Evolutionary conservation across 495 filamentous ascomycete genomes (phyloP).

Genomic region (Umbilicaria muhlenbergii): DNA sequence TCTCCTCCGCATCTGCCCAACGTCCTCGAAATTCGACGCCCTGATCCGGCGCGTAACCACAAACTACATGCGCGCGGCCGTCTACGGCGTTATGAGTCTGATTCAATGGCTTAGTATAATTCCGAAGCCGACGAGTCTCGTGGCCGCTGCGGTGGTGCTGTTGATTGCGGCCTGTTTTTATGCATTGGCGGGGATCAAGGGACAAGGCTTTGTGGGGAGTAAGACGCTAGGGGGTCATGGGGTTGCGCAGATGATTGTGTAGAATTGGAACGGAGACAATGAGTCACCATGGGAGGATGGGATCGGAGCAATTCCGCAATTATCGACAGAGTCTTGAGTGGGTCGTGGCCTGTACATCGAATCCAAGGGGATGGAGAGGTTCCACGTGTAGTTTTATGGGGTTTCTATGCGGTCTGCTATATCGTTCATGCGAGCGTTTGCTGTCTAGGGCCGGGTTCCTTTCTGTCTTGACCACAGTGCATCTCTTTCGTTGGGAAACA

Average conservation of each 20-base stretch:
- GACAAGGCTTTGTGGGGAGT: constrained; percentile 87
- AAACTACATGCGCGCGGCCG: constrained; percentile 91
- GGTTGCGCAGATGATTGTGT: constrained; percentile 98
- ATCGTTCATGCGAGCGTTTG: no score
- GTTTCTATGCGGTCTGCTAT: no score
- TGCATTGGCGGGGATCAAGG: constrained; percentile 66
- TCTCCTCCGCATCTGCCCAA: constrained; percentile 94
- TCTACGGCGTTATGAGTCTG: constrained; percentile 68
- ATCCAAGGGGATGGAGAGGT: no score
- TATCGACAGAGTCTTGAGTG: no score
- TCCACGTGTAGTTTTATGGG: no score
- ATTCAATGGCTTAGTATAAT: constrained; percentile 70
- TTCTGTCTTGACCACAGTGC: no score
- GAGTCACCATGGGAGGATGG: no score
- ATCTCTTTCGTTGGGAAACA: no score
- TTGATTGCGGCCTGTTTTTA: constrained; percentile 70
- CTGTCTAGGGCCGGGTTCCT: no score
- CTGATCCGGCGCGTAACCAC: constrained; percentile 87
- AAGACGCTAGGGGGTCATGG: constrained; percentile 94
- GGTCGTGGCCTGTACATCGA: no score
- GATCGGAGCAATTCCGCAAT: no score
- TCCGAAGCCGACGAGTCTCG: constrained; percentile 44
- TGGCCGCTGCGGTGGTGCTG: constrained; percentile 76
- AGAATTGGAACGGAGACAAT: constrained; percentile 2
- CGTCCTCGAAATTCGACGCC: constrained; percentile 71